Evolutionary conservation across 2,329 filamentous ascomycete genomes (phyloP), one percentile per base, ranked within the genome.

Genomic region (Phyllosticta citriasiana): DNA sequence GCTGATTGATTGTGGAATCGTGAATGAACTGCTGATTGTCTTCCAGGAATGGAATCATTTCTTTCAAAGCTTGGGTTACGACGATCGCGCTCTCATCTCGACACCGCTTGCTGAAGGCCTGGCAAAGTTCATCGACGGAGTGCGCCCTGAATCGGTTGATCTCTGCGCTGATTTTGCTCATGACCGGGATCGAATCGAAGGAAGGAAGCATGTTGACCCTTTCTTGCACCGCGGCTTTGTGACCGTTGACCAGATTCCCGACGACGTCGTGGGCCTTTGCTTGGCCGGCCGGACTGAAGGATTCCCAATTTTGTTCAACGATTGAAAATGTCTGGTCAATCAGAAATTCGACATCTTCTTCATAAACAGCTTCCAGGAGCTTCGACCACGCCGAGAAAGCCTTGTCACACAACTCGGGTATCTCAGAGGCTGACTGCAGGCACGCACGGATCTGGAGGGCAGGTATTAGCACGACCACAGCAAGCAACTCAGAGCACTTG

Each of bases 311-410:
- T 66, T 88, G 86, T 25, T 88, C 86, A 56, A 97, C 85, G 51
- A 96, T 84, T 59, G 92, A 91, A 66, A 97, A 91, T 0, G 92
- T 96, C 62, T 93, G 91, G 70, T 96, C 91, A 8, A 97, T 78
- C 47, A 97, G 81, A 26, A 84, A 80, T 65, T 88, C 86, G 5
- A 96, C 80, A 68, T 97, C 92, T 25, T 91, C 87, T 61, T 87
- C 85, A 55, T 71, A 68, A 1, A 97, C 80, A 57, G 86, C 83
- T 27, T 77, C 82, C 19, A 97, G 81, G 76, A 99, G 86, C 8
- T 86, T 82, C 26, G 84, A 82, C 94, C 94, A 99, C 56, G 91
- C 90, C 3, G 82, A 84, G 68, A 97, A 92, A 1, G 91, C 89
- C 30, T 85, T 80, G 63, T 90, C 82, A 64, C 90, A 85, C n/a